A percentile compares a stretch with the other conserved stretches of the same genome.
phyloP scores from a whole-genome alignment of 495 filamentous ascomycete species.

The Neurospora discreta region DNA sequence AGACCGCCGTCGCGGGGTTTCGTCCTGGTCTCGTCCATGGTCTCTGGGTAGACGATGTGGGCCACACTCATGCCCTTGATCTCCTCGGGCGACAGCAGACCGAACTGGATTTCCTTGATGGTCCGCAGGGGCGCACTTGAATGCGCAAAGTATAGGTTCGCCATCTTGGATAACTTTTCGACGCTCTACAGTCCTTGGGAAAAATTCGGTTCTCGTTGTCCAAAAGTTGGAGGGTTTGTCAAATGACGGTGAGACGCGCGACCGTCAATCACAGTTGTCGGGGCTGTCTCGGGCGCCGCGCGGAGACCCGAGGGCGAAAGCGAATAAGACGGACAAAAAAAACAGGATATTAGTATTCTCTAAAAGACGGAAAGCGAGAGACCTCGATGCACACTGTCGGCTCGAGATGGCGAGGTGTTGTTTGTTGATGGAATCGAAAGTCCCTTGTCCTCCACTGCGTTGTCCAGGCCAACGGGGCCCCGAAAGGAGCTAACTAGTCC shows the following conservation, averaged over 20 bases:
- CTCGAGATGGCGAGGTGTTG: conserved; percentile 9
- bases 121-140: conserved; percentile 93
- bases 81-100: conserved; percentile 89
- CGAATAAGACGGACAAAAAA: conserved; percentile 2
- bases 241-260: conserved; percentile 6
- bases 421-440: conserved; percentile 10
- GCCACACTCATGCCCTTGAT: conserved; percentile 95
- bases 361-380: conserved; percentile 1
- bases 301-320: conserved; percentile 2
- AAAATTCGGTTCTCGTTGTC: not conserved
- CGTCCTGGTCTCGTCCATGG: conserved; percentile 89
- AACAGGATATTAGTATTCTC: conserved; percentile 2
- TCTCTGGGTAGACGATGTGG: conserved; percentile 90
- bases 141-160: conserved; percentile 82
- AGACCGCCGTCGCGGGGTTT: conserved; percentile 79
- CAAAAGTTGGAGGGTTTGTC: not conserved
- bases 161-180: conserved; percentile 48
- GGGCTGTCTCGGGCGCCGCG: conserved; percentile 2
- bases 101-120: conserved; percentile 97
- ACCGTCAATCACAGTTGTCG: conserved; percentile 2
- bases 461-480: conserved; percentile 25
- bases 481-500: conserved; percentile 17
- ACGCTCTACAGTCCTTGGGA: not conserved
- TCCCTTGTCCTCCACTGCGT: conserved; percentile 21
- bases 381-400: conserved; percentile 13